phyloP scores from a whole-genome alignment of 2,329 filamentous ascomycete genomes.

The Zasmidium angulare region DNA sequence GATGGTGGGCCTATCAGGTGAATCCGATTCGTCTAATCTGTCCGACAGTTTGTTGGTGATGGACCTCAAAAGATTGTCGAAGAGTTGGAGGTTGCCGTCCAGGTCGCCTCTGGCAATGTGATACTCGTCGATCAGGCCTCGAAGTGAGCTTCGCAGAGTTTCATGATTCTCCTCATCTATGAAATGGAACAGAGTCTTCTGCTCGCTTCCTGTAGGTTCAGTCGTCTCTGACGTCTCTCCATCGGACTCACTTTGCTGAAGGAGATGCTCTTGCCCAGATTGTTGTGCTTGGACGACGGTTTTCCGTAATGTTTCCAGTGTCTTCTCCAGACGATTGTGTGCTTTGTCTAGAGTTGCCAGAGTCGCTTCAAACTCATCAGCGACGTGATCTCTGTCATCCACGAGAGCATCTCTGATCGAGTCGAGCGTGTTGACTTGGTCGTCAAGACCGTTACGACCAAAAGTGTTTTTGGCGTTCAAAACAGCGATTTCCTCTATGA shows the following conservation, averaged over 20 bases:
- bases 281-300: constrained; percentile 65
- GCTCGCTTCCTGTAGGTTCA: constrained; percentile 19
- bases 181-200: constrained; percentile 70
- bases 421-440: constrained; percentile 45
- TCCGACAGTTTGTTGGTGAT: constrained; percentile 18
- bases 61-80: constrained; percentile 62
- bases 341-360: constrained; percentile 59
- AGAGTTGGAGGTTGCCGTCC: constrained; percentile 58
- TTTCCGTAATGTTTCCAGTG: constrained; percentile 63
- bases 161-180: constrained; percentile 71
- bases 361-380: constrained; percentile 45
- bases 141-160: constrained; percentile 64
- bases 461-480: constrained; percentile 56
- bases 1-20: constrained; percentile 32
- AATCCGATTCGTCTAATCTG: constrained; percentile 10
- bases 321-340: constrained; percentile 63
- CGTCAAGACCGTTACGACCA: constrained; percentile 42
- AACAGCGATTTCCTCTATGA: constrained; percentile 76
- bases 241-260: neutral
- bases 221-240: constrained; percentile 1
- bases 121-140: constrained; percentile 68
- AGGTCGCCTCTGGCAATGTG: constrained; percentile 66
- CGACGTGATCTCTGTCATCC: constrained; percentile 42
- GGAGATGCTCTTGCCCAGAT: constrained; percentile 45
- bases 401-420: constrained; percentile 46